Percentiles rank a stretch among this genome's conserved stretches.
phyloP scores from a whole-genome alignment of 352 stramenopile genomes.

The Globisporangium recalcitrans region DNA sequence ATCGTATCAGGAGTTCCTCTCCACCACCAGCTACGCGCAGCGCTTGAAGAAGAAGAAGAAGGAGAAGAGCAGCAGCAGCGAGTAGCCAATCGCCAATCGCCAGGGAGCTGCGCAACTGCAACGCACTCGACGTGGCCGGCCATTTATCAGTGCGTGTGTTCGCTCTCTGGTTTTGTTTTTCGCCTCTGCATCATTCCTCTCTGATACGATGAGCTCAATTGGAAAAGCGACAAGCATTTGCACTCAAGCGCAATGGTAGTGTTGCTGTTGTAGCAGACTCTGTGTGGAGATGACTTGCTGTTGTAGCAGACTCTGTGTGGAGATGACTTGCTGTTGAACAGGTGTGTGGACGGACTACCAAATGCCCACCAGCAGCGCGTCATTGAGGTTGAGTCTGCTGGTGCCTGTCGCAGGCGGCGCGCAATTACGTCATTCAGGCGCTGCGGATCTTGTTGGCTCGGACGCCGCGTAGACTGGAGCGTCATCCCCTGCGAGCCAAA shows the following conservation, averaged over 20 bases:
- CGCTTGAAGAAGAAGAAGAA: conserved; percentile 26
- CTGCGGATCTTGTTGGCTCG: background rate
- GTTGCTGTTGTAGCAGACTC: background rate
- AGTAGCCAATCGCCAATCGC: conserved; percentile 7
- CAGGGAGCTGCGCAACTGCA: background rate
- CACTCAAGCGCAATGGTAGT: conserved; percentile 1
- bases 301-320: too few relatives aligned
- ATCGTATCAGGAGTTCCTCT: conserved; percentile 46
- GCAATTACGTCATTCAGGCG: background rate
- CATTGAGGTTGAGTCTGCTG: background rate
- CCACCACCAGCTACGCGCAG: conserved; percentile 50
- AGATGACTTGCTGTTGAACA: too few relatives aligned
- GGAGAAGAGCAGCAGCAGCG: background rate
- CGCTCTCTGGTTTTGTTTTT: too few relatives aligned
- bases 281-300: too few relatives aligned
- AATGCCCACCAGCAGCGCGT: background rate
- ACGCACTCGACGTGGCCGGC: background rate
- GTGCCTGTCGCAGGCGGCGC: background rate
- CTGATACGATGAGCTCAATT: background rate
- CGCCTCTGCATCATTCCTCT: background rate
- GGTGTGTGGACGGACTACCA: background rate
- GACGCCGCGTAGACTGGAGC: too few relatives aligned
- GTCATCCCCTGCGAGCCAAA: background rate
- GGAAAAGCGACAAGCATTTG: background rate
- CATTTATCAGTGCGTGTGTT: too few relatives aligned